Evolutionary conservation across 2,329 filamentous ascomycete genomes (phyloP).

Genomic region (Clarireedia monteithiana): DNA sequence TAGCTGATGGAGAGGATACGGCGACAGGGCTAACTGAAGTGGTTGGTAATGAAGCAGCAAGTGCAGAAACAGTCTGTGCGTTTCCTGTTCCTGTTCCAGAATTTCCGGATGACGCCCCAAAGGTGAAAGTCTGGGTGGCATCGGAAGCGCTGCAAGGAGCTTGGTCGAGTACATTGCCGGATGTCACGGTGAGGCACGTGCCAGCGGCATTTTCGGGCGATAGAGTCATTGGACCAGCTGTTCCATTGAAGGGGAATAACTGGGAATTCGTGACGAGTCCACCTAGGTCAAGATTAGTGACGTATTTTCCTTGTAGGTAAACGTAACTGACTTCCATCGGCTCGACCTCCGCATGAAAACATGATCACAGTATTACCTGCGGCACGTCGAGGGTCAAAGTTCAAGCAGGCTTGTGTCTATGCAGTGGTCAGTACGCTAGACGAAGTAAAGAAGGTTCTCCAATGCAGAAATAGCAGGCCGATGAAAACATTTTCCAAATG

Average conservation of each 20-base stretch:
- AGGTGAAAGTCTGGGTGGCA: slow-evolving; percentile 35
- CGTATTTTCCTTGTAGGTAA: not conserved
- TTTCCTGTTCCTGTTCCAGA: not conserved
- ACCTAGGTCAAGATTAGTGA: not conserved
- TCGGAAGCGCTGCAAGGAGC: slow-evolving; percentile 34
- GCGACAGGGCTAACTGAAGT: not conserved
- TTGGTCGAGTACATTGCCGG: slow-evolving; percentile 34
- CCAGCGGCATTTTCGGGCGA: slow-evolving; percentile 36
- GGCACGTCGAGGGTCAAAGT: slow-evolving; percentile 45
- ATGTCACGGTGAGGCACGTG: slow-evolving; percentile 36
- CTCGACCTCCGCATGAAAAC: slow-evolving; percentile 33
- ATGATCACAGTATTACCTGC: slow-evolving; percentile 45
- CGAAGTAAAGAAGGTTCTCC: not conserved
- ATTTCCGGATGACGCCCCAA: slow-evolving; percentile 4
- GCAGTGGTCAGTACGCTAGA: not conserved
- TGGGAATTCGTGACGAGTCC: slow-evolving; percentile 7
- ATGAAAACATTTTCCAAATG: not conserved
- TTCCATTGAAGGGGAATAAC: slow-evolving; percentile 8
- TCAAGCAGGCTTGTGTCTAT: slow-evolving; percentile 48
- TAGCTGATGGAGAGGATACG: not conserved
- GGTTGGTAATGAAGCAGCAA: not conserved
- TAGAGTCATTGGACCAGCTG: slow-evolving; percentile 33
- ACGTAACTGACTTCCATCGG: slow-evolving; percentile 4
- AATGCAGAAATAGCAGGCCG: not conserved
- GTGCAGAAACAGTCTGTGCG: not conserved